Evolutionary conservation across 768 basidiomycete genomes (phyloP), one percentile per base, ranked within the genome.

Genomic region (Tubosaeta brunneosetosa): DNA sequence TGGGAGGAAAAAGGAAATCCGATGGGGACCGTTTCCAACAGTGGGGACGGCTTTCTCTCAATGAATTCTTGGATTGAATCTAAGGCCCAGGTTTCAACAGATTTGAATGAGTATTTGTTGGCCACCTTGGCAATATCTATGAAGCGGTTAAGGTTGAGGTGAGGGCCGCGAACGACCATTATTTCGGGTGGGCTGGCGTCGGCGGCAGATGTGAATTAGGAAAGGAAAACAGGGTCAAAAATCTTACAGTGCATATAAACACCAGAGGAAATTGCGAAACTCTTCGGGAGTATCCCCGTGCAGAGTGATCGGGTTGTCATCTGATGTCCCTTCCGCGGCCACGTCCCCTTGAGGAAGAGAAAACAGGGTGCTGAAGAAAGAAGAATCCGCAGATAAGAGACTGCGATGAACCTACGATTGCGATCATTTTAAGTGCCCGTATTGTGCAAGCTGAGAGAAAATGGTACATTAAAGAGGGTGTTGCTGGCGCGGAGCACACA

Each of bases 91-190:
- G 80, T 82, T 64, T 89, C 88, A 31, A 85, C 66, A 9, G 82
- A 79, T 65, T 81, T 85, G 78, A 88, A 88, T 22, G 80, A 76
- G 60, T 89, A 89, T 70, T 88, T 89, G 72, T 82, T 82, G 26
- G 85, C 75, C 12, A 88, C 73, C 10, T 77, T 77, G 4, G 83
- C 83, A 52, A 89, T 81, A 62, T 85, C 78, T 52, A 82, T 77
- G 34, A 85, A 74, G 44, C 73, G 72, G 31, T 71, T 65, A 13
- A 88, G 74, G 55, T 87, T 75, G 25, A 81, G 74, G 38, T 68
- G 70, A 29, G 75, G 67, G 11, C 76, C 73, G 17, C 77, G 76
- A 12, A 80, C 71, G 40, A 74, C 63, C 50, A 70, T 70, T 19
- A 86, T 70, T 59, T 88, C 86, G 17, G 77, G 80, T 3, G 87